Conservation (phyloP, 140 eudicot species). For the Erigeron philadelphicus region DNA sequence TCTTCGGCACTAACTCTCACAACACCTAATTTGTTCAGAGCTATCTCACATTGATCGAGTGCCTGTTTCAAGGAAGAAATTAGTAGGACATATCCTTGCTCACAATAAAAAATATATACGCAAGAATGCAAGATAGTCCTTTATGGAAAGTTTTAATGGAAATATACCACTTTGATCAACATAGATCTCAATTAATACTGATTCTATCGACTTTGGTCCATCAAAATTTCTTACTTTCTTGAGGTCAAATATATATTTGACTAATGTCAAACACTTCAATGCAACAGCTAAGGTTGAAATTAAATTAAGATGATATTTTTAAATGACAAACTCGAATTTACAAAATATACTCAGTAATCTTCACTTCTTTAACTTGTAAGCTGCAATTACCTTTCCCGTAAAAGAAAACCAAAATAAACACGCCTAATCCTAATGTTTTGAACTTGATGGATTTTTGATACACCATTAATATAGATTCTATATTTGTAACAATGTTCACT, state of each 20-base stretch:
- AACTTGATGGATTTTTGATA: not conserved
- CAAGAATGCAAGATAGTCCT: slow-evolving; percentile 1
- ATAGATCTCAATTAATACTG: not conserved
- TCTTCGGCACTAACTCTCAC: slow-evolving; percentile 60
- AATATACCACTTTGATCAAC: not conserved
- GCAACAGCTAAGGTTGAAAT: not conserved
- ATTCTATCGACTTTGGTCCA: not conserved
- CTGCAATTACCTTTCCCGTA: not conserved
- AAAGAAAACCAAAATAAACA: not conserved
- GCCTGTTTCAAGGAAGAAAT: slow-evolving; percentile 42
- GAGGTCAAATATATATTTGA: not conserved
- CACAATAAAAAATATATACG: not conserved
- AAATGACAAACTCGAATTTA: not conserved
- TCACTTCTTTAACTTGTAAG: not conserved
- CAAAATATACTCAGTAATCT: not conserved
- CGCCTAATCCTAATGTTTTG: not conserved
- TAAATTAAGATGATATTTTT: not conserved
- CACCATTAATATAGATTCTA: not conserved
- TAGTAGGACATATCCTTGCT: not conserved
- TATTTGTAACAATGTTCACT: not conserved
- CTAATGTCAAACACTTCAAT: not conserved
- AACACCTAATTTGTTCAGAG: slow-evolving; percentile 62
- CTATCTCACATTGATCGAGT: slow-evolving; percentile 72
- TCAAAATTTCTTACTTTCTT: not conserved
- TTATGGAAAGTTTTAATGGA: not conserved